Percentiles rank a stretch among this genome's conserved stretches.
These are phyloP conservation scores for Backusella sp. DNA, from an alignment of 192 early-diverging fungal species.

Conservation along the genomic window DNA sequence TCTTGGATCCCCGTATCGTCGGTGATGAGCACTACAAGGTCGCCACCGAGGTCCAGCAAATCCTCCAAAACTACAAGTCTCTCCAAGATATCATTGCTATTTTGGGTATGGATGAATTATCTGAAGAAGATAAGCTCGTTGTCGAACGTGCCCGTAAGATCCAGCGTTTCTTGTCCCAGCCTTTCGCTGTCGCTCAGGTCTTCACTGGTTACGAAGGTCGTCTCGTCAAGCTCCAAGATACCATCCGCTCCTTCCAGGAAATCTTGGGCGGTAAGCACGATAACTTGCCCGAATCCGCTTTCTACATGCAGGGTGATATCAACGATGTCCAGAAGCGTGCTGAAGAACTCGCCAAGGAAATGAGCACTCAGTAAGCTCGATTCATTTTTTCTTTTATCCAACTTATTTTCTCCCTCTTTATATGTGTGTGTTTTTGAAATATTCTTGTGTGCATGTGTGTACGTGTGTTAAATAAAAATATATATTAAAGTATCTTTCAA, in stretches of 20 bases:
- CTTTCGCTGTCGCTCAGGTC: conserved; percentile 94
- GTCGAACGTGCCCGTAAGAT: conserved; percentile 99
- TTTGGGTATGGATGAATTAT: conserved; percentile 99
- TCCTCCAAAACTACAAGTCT: conserved; percentile 98
- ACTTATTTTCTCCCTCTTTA: neutral
- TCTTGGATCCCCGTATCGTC: conserved; percentile 97
- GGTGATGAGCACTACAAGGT: conserved; percentile 94
- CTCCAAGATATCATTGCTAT: conserved; percentile 99
- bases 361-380: conserved; percentile 20
- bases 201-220: conserved; percentile 98
- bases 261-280: conserved; percentile 98
- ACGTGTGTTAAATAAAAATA: neutral
- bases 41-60: conserved; percentile 93
- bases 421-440: conserved; percentile 6
- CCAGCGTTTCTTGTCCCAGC: conserved; percentile 99
- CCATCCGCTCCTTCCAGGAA: conserved; percentile 96
- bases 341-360: conserved; percentile 45
- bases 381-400: neutral
- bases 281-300: conserved; percentile 89
- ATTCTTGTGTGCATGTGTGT: neutral
- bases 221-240: conserved; percentile 87
- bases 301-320: conserved; percentile 98
- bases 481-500: neutral
- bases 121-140: conserved; percentile 85
- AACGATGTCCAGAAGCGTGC: conserved; percentile 93